Base-by-base conservation (phyloP, 2,329 filamentous ascomycete genomes). In the Penicillium fuscoglaucum region DNA sequence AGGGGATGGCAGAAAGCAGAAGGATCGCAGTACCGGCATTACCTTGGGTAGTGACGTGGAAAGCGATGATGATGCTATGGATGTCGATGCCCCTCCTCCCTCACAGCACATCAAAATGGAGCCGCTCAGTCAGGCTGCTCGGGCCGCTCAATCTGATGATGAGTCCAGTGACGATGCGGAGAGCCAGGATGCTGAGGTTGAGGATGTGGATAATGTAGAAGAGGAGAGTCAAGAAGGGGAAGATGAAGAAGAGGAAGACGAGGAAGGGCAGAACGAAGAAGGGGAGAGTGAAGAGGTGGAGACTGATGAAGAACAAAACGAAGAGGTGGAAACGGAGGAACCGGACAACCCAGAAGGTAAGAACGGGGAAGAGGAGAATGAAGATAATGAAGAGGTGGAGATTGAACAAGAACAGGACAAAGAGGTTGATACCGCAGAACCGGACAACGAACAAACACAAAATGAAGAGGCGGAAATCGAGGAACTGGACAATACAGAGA, bases 11-110 rank as follows among this genome's bases (percentile, higher is more conserved):
- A 62, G 60, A 53, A 56, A 31, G 31, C 44, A 59, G 47, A 61
- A 61, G 46, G 37, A 51, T 41, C 52, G 44, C 26, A 60, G 52
- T 57, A 71, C 64, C 44, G 68, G 67, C 41, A 68, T 73, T 47
- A 72, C 68, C 24, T 67, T 75, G 39, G 69, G 65, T 7, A 74
- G 69, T 55, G 72, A 73, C 58, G 68, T 61, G 4, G 46, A 59
- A 13, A 62, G 64, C 2, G 63, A 63, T 28, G 65, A 70, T 35
- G 65, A 69, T 54, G 70, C 55, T 1, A 62, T 63, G 53, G 66
- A 68, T 29, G 61, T 65, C 26, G 65, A 60, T 62, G 41, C 50
- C 39, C 43, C 63, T 33, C 50, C 35, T 12, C 7, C 44, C 4
- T 46, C 55, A 3, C 55, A 58, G 24, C 55, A 37, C 2, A 31